Conservation (phyloP, 164 flowering plant genomes). For the Stephania cephalantha region DNA sequence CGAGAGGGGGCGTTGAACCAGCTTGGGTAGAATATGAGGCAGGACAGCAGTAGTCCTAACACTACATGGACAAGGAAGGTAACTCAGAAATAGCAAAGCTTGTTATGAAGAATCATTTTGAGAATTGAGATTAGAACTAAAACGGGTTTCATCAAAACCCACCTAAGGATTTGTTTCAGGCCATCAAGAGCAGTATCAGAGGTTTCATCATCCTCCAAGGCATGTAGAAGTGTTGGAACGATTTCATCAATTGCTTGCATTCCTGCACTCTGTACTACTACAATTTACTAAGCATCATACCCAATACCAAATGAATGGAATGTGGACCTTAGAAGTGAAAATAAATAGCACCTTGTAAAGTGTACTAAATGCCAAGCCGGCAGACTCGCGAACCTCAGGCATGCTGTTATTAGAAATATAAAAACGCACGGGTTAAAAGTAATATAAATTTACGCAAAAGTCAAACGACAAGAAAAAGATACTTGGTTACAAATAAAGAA, state of each 20-base stretch:
- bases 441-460: neutral
- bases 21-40: conserved; percentile 97
- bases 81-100: neutral
- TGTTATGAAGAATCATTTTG: neutral
- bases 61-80: conserved; percentile 33
- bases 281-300: neutral
- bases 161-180: conserved; percentile 97
- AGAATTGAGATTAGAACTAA: neutral
- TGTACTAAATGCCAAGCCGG: conserved; percentile 92
- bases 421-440: neutral
- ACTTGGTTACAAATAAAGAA: neutral
- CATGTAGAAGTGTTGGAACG: conserved; percentile 92
- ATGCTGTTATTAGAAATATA: conserved; percentile 33
- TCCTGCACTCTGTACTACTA: conserved; percentile 79
- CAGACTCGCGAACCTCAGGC: conserved; percentile 94
- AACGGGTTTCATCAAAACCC: neutral
- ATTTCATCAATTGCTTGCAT: conserved; percentile 99
- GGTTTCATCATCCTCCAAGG: conserved; percentile 79
- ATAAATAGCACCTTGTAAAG: conserved; percentile 70
- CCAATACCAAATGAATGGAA: neutral
- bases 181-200: conserved; percentile 99
- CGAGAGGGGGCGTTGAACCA: conserved; percentile 90
- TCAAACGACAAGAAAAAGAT: neutral
- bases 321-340: neutral
- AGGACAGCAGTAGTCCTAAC: conserved; percentile 93